Evolutionary conservation across 2,329 filamentous ascomycete species (phyloP), one percentile per base, ranked within the genome.

Genomic region (Aspergillus tamarii): DNA sequence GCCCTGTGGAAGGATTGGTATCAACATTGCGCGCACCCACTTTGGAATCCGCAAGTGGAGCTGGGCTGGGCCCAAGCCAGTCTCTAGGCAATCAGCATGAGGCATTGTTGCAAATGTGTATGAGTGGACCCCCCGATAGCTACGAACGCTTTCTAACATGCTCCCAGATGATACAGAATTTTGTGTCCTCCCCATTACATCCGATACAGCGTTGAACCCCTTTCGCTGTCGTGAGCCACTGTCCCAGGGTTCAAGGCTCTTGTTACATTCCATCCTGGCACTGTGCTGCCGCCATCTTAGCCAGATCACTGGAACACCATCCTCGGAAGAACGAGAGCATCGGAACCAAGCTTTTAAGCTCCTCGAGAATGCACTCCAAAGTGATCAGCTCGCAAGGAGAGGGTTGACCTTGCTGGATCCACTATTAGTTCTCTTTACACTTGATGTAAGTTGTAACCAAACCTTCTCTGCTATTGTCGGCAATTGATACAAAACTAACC

Each of bases 81-180:
- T 12, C 23, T 1, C 12, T 60, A 3, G 58, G 50, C 0, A 55
- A 53, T n/a, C 43, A 60, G 34, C 61, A 63, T 43, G 61, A 63
- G 26, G 30, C 57, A n/a, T 19, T 63, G 19, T 21, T 60, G 6
- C 41, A 41, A 55, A 54, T 63, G 57, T 60, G 57, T 56, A 63
- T 30, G 61, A 8, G 28, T 7, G n/a, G 36, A 2, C 32, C 32
- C 5, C 8, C 54, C 16, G 39, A 32, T 19, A 10, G 14, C n/a
- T 2, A 2, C 19, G 34, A 28, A 21, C 1, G 12, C 21, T 28
- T 12, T 14, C 60, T 62, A 59, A 66, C 11, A 26, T 32, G n/a
- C 41, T 23, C 43, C 34, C 55, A 77, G 76, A 77, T 61, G 74
- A 78, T 57, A 66, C 72, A 43, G 76, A 77, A 28, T 76, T 76